Base-by-base conservation (phyloP, 495 filamentous ascomycete species). In the Pseudevernia furfuracea region DNA sequence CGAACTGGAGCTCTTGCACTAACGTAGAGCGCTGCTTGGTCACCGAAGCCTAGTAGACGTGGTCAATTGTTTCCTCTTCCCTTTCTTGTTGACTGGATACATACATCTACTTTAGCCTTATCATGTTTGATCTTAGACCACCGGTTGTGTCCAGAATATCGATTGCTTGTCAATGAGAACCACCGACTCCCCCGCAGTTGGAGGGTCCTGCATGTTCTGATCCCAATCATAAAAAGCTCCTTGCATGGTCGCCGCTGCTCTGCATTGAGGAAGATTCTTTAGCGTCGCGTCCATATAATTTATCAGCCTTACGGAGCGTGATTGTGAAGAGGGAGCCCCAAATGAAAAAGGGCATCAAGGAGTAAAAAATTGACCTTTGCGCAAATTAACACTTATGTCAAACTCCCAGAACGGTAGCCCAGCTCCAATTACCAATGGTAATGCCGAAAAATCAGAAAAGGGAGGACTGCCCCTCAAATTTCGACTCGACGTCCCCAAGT, bases 71-170 rank as follows among this genome's bases (percentile, higher is more conserved):
- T 38, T 21, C 23, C n/a, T 32, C 32, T 64, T 53, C 43, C 21
- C 28, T 17, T 5, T 28, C 12, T 14, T 14, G 21, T 41, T 52
- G 52, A 4, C n/a, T 37, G 52, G 15, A 32, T 46, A 60, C 60
- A 79, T 17, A 73, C 73, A 76, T 97, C 92, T 66, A 84, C 84
- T 68, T 85, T 87, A 46, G 84, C 89, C 74, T 99, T 99, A 76
- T 92, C 90, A 73, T 99, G 95, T 68, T 86, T 89, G 76, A 97
- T 97, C 67, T 92, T 94, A 43, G 90, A 89, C 94, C 94, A 99
- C 72, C 88, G 62, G 73, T 85, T 96, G 75, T 96, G 91, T 41
- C 92, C 92, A 53, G 89, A 89, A 38, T 75, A 74, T 10, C 79
- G 67, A 8, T 67, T 37, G 3, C 81, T 57, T 25, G 79, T 80